These are phyloP conservation scores for Rhododendron simsii DNA, from an alignment of 148 eudicot species.

Conservation along the genomic window DNA sequence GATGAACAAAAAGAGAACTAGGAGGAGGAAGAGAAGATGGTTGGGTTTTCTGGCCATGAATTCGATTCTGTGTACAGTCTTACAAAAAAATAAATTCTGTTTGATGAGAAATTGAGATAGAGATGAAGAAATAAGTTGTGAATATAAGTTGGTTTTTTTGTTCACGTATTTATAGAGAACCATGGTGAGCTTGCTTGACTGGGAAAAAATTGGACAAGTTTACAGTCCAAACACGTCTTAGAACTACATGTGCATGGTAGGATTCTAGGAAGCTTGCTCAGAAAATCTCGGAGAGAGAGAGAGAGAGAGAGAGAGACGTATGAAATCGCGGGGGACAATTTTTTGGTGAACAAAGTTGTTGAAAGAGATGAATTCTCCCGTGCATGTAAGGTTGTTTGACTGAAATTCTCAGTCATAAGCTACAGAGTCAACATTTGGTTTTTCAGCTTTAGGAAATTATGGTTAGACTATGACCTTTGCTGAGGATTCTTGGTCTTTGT, in stretches of 20 bases:
- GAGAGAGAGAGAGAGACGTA: no score
- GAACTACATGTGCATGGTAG: not conserved
- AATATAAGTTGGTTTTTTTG: not conserved
- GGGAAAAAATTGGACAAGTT: not conserved
- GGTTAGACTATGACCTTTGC: not conserved
- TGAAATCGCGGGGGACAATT: not conserved
- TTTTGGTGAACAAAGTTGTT: not conserved
- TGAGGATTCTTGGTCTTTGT: not conserved
- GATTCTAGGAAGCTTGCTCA: not conserved
- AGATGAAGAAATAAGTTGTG: not conserved
- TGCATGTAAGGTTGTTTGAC: not conserved
- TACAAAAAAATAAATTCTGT: not conserved
- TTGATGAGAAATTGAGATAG: not conserved
- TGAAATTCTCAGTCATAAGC: not conserved
- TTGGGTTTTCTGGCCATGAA: slow-evolving; percentile 12
- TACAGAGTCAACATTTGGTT: not conserved
- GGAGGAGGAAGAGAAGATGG: not conserved
- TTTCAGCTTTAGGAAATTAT: not conserved
- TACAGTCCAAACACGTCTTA: not conserved
- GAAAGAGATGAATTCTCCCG: not conserved
- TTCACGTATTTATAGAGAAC: not conserved
- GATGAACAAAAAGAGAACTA: not conserved
- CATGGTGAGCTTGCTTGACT: not conserved
- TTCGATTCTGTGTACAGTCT: not conserved
- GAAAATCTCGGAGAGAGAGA: not conserved